Evolutionary conservation across 805 yeast species (phyloP), one percentile per base, ranked within the genome.

Genomic region (Ogataea allantospora): DNA sequence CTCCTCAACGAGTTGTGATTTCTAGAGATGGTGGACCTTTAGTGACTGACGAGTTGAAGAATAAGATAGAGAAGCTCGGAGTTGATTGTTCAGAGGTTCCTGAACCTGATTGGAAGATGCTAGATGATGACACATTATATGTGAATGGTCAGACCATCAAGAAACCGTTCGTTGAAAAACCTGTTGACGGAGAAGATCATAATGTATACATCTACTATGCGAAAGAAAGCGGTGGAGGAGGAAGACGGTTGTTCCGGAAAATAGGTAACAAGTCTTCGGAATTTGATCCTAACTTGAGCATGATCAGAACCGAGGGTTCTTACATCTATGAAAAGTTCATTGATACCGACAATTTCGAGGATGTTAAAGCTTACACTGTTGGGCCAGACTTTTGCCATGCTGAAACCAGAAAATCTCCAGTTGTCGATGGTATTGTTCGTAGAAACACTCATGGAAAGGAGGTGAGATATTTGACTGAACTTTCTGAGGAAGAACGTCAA

Each of bases 161-260:
- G 27, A 93, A 93, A 58, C 99, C 99, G 6, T 93, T 80, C 70
- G 99, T 93, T 22, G 99, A 93, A 61, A 93, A 93, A 52, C 99
- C 99, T 1, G 98, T 89, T 3, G 96, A 93, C 62, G 99, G 99
- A 38, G 99, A 93, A 64, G 96, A 93, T 63, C 99, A 93, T 63
- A 93, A 93, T 57, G 91, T 93, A 31, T 86, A 83, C 60, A 89
- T 93, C 26, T 93, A 93, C 64, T 93, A 91, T 60, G 83, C 89
- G 23, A 75, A 77, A 40, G 75, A 83, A 42, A 83, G 84, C 35
- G 99, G 99, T 30, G 99, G 99, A 40, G 99, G 99, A 48, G 99
- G 99, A 18, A 74, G 99, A 44, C 73, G 95, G 35, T 67, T 93
- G 45, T 93, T 93, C 68, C 74, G 99, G 48, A 93, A 93, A 58